Percentiles rank a stretch among this genome's conserved stretches.
These are phyloP conservation scores for Neurospora sp. DNA, from an alignment of 495 filamentous ascomycete species.

Conservation along the genomic window DNA sequence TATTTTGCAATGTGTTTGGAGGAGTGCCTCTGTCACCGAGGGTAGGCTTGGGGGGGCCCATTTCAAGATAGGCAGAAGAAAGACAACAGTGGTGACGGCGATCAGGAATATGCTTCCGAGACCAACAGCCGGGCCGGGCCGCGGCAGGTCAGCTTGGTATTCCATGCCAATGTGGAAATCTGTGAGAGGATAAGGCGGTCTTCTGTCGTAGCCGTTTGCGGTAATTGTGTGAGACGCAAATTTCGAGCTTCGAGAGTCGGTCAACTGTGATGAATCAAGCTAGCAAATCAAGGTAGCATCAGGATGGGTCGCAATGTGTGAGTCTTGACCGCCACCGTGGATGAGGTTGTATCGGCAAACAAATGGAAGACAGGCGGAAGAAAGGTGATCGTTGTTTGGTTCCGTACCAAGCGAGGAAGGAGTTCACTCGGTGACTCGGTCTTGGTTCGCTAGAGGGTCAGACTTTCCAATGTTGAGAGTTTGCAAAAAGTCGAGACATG, in stretches of 20 bases:
- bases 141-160: background rate
- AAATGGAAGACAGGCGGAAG: background rate
- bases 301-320: background rate
- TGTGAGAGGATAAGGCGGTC: background rate
- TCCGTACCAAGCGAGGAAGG: background rate
- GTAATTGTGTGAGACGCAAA: background rate
- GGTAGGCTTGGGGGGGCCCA: slow-evolving; percentile 31
- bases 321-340: background rate
- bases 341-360: background rate
- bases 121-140: slow-evolving; percentile 14
- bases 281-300: background rate
- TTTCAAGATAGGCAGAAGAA: slow-evolving; percentile 36
- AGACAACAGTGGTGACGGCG: slow-evolving; percentile 33
- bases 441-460: background rate
- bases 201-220: background rate
- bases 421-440: background rate
- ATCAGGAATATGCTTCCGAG: slow-evolving; percentile 30
- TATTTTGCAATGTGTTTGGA: slow-evolving; percentile 32
- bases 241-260: background rate
- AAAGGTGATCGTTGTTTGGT: background rate
- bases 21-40: slow-evolving; percentile 36
- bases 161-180: background rate
- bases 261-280: background rate
- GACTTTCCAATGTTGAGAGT: background rate
- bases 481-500: background rate